Evolutionary conservation across 1,284 basidiomycete species (phyloP).

Genomic region (Golubevia sp.): DNA sequence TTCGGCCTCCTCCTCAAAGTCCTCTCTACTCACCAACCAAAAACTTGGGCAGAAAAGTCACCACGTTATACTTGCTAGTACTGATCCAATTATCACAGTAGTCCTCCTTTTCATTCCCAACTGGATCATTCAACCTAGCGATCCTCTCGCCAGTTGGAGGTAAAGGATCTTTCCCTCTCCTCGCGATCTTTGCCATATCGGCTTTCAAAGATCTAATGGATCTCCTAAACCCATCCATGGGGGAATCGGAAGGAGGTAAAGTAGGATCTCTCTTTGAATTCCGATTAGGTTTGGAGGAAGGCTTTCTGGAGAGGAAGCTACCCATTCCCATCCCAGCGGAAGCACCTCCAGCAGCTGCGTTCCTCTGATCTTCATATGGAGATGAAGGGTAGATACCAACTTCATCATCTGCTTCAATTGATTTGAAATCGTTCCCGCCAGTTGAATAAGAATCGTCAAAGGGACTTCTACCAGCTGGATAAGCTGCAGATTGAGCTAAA

Average conservation of each 20-base stretch:
- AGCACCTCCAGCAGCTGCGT: slow-evolving; percentile 5
- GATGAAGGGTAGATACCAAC: not conserved
- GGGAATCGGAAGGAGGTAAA: slow-evolving; percentile 24
- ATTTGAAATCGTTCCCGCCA: not conserved
- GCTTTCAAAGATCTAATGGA: slow-evolving; percentile 26
- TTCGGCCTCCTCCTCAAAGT: not conserved
- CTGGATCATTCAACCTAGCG: slow-evolving; percentile 47
- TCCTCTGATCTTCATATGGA: not conserved
- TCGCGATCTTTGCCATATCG: slow-evolving; percentile 32
- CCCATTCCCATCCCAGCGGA: not conserved
- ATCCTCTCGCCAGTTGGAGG: slow-evolving; percentile 36
- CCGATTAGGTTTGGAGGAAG: not conserved
- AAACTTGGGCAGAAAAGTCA: slow-evolving; percentile 91
- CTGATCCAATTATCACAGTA: slow-evolving; percentile 76
- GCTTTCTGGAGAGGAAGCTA: not conserved
- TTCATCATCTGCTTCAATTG: not conserved
- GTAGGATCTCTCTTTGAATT: slow-evolving; percentile 8
- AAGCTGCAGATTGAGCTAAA: slow-evolving; percentile 5
- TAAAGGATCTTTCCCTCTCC: slow-evolving; percentile 25
- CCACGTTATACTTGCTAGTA: slow-evolving; percentile 92
- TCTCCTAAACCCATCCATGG: slow-evolving; percentile 30
- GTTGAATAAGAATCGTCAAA: not conserved
- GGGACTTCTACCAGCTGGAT: not conserved
- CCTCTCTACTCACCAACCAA: slow-evolving; percentile 71
- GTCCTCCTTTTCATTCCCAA: slow-evolving; percentile 39